These are phyloP conservation scores for Aspergillus ibericus DNA, from an alignment of 2,329 filamentous ascomycete genomes.

Conservation along the genomic window DNA sequence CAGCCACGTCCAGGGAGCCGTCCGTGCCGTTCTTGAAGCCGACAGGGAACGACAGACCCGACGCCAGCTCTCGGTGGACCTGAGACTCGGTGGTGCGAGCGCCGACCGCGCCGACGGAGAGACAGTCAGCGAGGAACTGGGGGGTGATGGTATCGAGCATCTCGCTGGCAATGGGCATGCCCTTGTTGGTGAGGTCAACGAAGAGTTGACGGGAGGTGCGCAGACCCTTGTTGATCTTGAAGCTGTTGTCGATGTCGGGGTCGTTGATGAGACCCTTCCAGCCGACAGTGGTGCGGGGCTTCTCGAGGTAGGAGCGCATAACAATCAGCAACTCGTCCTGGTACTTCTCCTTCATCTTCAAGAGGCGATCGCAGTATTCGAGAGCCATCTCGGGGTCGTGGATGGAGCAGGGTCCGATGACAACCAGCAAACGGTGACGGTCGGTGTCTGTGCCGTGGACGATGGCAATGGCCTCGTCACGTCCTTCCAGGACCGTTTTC, in stretches of 20 bases:
- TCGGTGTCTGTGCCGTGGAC: constrained; percentile 59
- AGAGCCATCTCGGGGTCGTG: constrained; percentile 89
- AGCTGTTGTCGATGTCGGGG: constrained; percentile 95
- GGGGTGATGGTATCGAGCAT: constrained; percentile 98
- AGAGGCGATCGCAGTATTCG: constrained; percentile 84
- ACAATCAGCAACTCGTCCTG: constrained; percentile 87
- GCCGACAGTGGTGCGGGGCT: constrained; percentile 94
- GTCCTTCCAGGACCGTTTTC: constrained; percentile 58
- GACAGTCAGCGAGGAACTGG: constrained; percentile 89
- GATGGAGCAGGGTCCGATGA: constrained; percentile 95
- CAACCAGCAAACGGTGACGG: constrained; percentile 65
- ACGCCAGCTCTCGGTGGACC: constrained; percentile 90
- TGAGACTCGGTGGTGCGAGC: constrained; percentile 97
- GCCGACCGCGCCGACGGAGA: constrained; percentile 89
- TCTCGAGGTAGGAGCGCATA: constrained; percentile 98
- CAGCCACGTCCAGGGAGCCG: constrained; percentile 81
- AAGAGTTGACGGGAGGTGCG: constrained; percentile 85
- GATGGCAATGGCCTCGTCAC: constrained; percentile 61
- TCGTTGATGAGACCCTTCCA: constrained; percentile 99
- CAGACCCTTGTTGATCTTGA: constrained; percentile 98
- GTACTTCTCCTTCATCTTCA: constrained; percentile 83
- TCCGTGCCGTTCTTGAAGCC: constrained; percentile 99
- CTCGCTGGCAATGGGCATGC: constrained; percentile 95
- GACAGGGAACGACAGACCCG: constrained; percentile 92
- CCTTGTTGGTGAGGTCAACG: constrained; percentile 83